A percentile compares a stretch with the other conserved stretches of the same genome.
phyloP scores from a whole-genome alignment of 768 basidiomycete genomes.

The Postia placenta region DNA sequence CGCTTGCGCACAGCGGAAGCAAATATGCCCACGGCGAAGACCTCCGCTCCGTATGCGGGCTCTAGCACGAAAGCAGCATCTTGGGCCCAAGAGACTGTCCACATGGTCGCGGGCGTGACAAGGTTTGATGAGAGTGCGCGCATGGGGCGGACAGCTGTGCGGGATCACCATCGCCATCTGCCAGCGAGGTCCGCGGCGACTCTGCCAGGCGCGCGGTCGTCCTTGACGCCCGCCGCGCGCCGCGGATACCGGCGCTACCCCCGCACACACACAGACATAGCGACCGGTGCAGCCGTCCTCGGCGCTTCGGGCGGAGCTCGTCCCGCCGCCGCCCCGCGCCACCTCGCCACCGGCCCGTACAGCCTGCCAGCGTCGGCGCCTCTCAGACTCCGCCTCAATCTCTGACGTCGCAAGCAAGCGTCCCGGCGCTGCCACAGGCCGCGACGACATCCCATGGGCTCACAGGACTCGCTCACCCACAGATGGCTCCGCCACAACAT shows the following conservation, averaged over 20 bases:
- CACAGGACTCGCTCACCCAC: conserved; percentile 30
- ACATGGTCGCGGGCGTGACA: not conserved
- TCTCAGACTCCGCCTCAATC: no score
- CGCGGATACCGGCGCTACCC: not conserved
- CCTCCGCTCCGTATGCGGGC: conserved; percentile 5
- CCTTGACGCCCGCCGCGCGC: no score
- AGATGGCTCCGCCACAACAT: conserved; percentile 66
- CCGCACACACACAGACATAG: not conserved
- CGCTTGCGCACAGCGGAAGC: conserved; percentile 19
- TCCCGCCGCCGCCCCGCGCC: conserved; percentile 1
- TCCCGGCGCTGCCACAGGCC: not conserved
- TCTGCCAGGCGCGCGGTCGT: no score
- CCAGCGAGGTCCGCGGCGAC: not conserved
- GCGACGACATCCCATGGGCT: conserved; percentile 21
- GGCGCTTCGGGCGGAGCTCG: conserved; percentile 1
- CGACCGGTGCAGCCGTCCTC: not conserved
- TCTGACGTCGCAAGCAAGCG: no score
- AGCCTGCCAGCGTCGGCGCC: not conserved
- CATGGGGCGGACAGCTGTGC: not conserved
- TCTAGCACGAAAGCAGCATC: conserved; percentile 8
- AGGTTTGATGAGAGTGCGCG: not conserved
- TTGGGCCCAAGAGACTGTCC: conserved; percentile 10
- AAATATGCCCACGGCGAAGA: conserved; percentile 11
- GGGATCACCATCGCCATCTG: not conserved
- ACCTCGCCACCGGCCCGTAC: not conserved